Base-by-base conservation (phyloP, 371 early-diverging fungal genomes). In the Syncephalastrum racemosum region DNA sequence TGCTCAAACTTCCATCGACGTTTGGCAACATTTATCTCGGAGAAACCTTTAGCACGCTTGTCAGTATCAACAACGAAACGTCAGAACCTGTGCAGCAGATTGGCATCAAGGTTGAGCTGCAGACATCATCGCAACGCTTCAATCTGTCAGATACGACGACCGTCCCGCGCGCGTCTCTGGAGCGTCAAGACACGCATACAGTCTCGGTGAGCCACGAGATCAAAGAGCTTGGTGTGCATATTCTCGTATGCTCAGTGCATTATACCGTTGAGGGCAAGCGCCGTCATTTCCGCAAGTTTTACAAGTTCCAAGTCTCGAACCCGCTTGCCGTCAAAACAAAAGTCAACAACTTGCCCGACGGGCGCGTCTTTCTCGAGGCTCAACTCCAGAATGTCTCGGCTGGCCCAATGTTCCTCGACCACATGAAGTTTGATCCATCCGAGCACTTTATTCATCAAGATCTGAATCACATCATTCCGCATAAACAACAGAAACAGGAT, bases 261-360 rank as follows among this genome's bases (percentile, higher is more conserved):
- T 97, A 95, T 63, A 60, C 79, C 15, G 62, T 71, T 31, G 86
- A 81, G 25, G 82, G 84, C 14, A 86, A 85, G 53, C 79, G 81
- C 43, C 86, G 90, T 22, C 83, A 80, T 53, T 89, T 96, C 63
- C 84, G 92, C 44, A 93, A 93, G 66, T 91, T 93, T 61, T 97
- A 91, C 85, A 95, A 94, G 60, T 96, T 97, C 68, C 91, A 95
- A 71, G 97, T 95, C 7, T 70, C 94, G 24, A 98, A 97, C 72
- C 98, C 98, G 40, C 78, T 98, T 20, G 85, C 94, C 8, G 96
- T 98, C 60, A 97, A 95, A 73, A 98, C 98, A 13, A 96, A 96
- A 56, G 87, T 95, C 49, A 94, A 95, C 73, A 82, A 88, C 45
- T 69, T 75, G 50, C 53, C 67, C 10, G 90, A 90, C 59, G 94